Base-by-base conservation (phyloP, 805 yeast genomes). In the Metschnikowia rubicola region DNA sequence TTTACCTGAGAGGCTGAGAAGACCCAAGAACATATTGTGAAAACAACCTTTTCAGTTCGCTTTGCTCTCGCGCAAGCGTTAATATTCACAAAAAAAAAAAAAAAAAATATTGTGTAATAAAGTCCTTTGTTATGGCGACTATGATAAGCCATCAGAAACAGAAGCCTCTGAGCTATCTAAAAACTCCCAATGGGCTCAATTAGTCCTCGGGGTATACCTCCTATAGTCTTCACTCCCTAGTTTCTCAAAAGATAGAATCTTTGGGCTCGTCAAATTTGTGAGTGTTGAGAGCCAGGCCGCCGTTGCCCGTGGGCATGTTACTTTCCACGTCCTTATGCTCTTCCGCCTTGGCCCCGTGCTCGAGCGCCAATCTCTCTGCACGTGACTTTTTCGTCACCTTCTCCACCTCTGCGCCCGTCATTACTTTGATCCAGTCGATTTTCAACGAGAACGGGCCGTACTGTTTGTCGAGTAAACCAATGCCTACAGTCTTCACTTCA, bases 401-500 rank as follows among this genome's bases (percentile, higher is more conserved):
- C 37, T 67, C 68, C 31, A 77, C 75, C 46, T 76, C 80, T 1
- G 69, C 71, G 12, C 84, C 86, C 8, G 80, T 76, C 68, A 82
- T 75, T 29, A 80, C 89, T 61, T 83, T 86, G 48, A 88, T 75
- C 78, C 85, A 83, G 56, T 86, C 94, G 36, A 88, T 66, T 50
- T 84, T 78, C 50, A 88, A 71, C 36, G 78, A 73, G 63, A 74
- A 88, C 2, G 91, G 89, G 0, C 96, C 96, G 55, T 80, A 83
- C 62, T 81, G 84, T 46, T 83, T 78, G 62, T 88, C 96, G 41
- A 86, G 74, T 37, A 88, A 75, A 8, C 96, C 94, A 31, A 88
- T 66, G 2, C 96, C 96, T 15, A 88, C 70, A 4, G 91, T 83
- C 57, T 82, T 81, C 43, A 88, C 79, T 52, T 79, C 79, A 17